A percentile compares a stretch with the other conserved stretches of the same genome.
Evolutionary conservation across 2,329 filamentous ascomycete genomes (phyloP).

Genomic region (Aspergillus fijiensis): DNA sequence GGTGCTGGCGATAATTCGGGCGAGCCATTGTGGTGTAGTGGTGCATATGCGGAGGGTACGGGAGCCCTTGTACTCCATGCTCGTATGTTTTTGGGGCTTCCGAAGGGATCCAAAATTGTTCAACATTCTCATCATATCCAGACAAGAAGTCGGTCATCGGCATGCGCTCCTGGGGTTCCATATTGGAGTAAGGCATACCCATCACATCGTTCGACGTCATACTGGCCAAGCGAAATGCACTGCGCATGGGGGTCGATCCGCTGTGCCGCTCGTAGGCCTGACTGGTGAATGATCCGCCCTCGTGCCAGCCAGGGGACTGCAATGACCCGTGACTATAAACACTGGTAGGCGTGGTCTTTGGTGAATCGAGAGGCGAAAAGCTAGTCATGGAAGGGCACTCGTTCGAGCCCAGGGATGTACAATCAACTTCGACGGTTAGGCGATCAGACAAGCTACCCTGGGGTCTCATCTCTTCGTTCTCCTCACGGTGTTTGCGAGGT

Average conservation of each 20-base stretch:
- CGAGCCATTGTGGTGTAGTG: slow-evolving; percentile 39
- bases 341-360: slow-evolving; percentile 41
- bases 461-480: slow-evolving; percentile 39
- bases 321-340: slow-evolving; percentile 40
- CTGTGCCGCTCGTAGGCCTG: slow-evolving; percentile 31
- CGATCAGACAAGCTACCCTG: slow-evolving; percentile 39
- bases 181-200: slow-evolving; percentile 32
- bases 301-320: slow-evolving; percentile 40
- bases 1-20: slow-evolving; percentile 35
- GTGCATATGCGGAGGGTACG: slow-evolving; percentile 35
- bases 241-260: slow-evolving; percentile 34
- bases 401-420: slow-evolving; percentile 39
- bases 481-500: slow-evolving; percentile 29
- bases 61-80: slow-evolving; percentile 26
- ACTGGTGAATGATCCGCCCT: slow-evolving; percentile 28
- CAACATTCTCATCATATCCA: slow-evolving; percentile 39
- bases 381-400: slow-evolving; percentile 43
- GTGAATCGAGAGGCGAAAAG: slow-evolving; percentile 43
- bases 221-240: slow-evolving; percentile 37
- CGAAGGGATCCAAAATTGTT: slow-evolving; percentile 39
- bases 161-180: slow-evolving; percentile 37
- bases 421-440: slow-evolving; percentile 41
- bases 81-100: slow-evolving; percentile 40
- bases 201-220: slow-evolving; percentile 35
- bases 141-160: slow-evolving; percentile 38